Percentiles rank a stretch among this genome's conserved stretches.
Conservation (phyloP, 179 eudicot species). For the Spergularia azorica region DNA sequence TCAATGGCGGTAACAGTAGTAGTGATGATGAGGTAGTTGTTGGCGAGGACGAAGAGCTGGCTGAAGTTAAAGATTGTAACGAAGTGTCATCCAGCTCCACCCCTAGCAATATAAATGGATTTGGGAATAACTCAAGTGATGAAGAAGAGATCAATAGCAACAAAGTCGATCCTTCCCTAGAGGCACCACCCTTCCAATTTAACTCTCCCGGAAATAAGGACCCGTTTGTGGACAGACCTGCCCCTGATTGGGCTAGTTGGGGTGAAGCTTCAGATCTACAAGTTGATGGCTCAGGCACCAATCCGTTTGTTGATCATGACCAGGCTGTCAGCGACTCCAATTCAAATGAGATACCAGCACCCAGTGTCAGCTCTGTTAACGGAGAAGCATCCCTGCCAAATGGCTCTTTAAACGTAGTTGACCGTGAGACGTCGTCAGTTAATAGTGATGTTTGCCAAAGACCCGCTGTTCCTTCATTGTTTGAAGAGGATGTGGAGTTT, state of each 20-base stretch:
- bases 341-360: conserved; percentile 26
- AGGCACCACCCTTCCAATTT: conserved; percentile 40
- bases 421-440: conserved; percentile 34
- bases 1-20: conserved; percentile 58
- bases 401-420: conserved; percentile 39
- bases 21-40: conserved; percentile 91
- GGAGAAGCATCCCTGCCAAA: conserved; percentile 44
- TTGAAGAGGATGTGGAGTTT: conserved; percentile 97
- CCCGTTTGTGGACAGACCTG: conserved; percentile 55
- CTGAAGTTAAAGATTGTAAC: conserved; percentile 40
- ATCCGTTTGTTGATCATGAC: conserved; percentile 62
- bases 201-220: conserved; percentile 48
- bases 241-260: conserved; percentile 82
- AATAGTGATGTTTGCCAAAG: conserved; percentile 42
- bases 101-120: conserved; percentile 33
- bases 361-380: conserved; percentile 30
- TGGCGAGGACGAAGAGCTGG: conserved; percentile 74
- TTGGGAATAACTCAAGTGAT: conserved; percentile 27
- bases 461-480: conserved; percentile 64
- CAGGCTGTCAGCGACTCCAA: conserved; percentile 17
- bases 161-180: conserved; percentile 33
- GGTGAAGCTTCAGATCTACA: conserved; percentile 56
- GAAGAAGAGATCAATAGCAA: conserved; percentile 28
- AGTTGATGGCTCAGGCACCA: conserved; percentile 56
- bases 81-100: conserved; percentile 37